phyloP scores from a whole-genome alignment of 2,329 filamentous ascomycete genomes.

The Erysiphe pulchra region DNA sequence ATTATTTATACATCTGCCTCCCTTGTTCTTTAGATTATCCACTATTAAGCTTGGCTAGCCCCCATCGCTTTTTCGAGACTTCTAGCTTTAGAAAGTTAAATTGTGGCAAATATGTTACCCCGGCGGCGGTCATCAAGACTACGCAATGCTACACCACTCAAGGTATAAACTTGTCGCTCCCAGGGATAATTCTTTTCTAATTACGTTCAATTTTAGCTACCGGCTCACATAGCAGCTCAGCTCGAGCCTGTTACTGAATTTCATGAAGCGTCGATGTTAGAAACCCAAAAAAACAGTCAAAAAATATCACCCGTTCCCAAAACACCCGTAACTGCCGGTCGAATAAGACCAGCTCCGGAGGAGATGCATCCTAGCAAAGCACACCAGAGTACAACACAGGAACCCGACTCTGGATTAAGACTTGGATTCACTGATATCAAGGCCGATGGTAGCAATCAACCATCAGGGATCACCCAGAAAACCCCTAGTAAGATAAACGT shows the following conservation, averaged over 20 bases:
- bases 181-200: background rate
- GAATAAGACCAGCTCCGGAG: constrained; percentile 41
- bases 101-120: constrained; percentile 3
- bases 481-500: constrained; percentile 36
- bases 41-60: no score
- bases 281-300: constrained; percentile 7
- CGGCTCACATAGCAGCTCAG: constrained; percentile 1
- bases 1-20: no score
- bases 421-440: constrained; percentile 57
- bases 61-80: no score
- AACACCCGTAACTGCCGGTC: constrained; percentile 38
- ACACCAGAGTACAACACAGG: constrained; percentile 46
- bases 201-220: background rate
- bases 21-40: no score
- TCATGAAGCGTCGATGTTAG: constrained; percentile 11
- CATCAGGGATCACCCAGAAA: constrained; percentile 21
- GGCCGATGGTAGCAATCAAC: constrained; percentile 15
- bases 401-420: constrained; percentile 54
- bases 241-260: constrained; percentile 4
- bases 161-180: constrained; percentile 4
- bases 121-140: constrained; percentile 13
- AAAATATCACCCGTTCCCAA: constrained; percentile 8
- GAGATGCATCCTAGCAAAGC: constrained; percentile 85
- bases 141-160: constrained; percentile 10
- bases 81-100: no score